Evolutionary conservation across 2,329 filamentous ascomycete genomes (phyloP).

Genomic region (Colletotrichum siamense): DNA sequence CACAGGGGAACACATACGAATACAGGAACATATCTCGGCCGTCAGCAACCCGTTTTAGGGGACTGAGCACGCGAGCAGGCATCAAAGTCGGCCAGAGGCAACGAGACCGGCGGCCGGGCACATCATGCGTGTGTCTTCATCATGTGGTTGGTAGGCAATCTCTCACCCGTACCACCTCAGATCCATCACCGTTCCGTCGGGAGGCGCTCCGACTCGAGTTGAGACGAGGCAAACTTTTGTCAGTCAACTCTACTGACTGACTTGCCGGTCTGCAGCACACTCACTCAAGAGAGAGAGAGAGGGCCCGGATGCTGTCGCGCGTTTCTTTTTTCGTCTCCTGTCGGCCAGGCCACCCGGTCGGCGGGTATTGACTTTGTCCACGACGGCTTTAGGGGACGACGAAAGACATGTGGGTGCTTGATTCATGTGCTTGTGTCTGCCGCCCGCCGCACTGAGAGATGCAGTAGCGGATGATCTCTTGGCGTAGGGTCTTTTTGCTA

Average conservation of each 20-base stretch:
- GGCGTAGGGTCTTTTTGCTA: neutral
- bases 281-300: neutral
- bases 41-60: neutral
- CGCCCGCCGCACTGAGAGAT: conserved; percentile 1
- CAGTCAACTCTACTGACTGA: neutral
- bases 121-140: neutral
- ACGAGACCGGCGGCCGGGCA: neutral
- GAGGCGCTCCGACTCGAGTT: neutral
- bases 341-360: neutral
- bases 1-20: neutral
- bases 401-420: neutral
- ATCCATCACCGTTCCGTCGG: neutral
- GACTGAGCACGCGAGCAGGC: conserved; percentile 8
- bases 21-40: neutral
- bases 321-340: neutral
- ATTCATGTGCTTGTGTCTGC: neutral
- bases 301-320: neutral
- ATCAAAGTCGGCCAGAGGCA: neutral
- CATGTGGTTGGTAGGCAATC: neutral
- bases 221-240: neutral
- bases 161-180: neutral
- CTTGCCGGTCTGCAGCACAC: neutral
- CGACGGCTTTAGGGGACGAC: neutral
- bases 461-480: conserved; percentile 16
- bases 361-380: neutral